Base-by-base conservation (phyloP, 805 yeast genomes). In the Metschnikowia cubensis region DNA sequence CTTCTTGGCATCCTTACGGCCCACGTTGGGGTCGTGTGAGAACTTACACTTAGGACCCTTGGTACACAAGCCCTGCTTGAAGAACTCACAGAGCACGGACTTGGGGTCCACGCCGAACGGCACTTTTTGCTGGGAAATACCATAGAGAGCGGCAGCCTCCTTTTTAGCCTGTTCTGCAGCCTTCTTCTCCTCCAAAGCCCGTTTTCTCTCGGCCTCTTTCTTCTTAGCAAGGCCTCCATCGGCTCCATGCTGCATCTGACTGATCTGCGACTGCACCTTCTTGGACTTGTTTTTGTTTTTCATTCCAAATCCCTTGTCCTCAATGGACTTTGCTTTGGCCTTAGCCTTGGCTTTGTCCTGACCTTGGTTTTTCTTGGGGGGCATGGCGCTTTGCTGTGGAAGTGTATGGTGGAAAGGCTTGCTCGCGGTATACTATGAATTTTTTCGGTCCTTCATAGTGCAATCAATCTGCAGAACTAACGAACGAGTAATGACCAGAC, bases 41-140 rank as follows among this genome's bases (percentile, higher is more conserved):
- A 91, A 94, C 69, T 91, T 94, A 82, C 99, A 94, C 64, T 79
- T 80, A 61, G 81, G 77, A 36, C 94, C 94, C 66, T 86, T 86
- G 57, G 84, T 82, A 80, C 99, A 94, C 22, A 96, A 89, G 38
- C 79, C 77, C 58, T 85, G 82, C 70, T 85, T 94, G 82, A 89
- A 92, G 69, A 82, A 83, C 50, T 88, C 87, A 80, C 99, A 94
- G 18, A 94, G 70, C 34, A 94, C 86, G 1, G 96, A 82, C 71
- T 94, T 92, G 48, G 99, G 99, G 71, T 94, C 98, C 52, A 90
- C 97, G 47, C 99, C 99, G 63, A 92, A 90, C 38, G 97, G 96
- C 32, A 92, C 88, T 65, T 89, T 89, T 67, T 89, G 97, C 42
- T 74, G 77, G 48, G 81, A 85, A 45, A 89, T 75, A 32, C 83